phyloP scores from a whole-genome alignment of 139 green algal species.

The Coelastrella sp. region DNA sequence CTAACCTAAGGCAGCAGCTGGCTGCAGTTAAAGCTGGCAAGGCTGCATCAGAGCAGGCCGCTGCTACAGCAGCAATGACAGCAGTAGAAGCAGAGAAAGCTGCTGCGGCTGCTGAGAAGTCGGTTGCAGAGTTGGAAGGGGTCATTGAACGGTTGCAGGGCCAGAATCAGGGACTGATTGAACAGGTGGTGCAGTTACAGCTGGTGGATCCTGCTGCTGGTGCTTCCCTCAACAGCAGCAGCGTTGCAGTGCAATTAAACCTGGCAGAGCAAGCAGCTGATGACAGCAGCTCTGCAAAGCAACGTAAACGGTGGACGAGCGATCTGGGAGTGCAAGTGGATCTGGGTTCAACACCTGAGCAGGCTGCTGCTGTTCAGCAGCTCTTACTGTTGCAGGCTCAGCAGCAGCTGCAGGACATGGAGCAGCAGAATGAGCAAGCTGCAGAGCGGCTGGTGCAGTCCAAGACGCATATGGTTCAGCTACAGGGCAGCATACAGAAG shows the following conservation, averaged over 20 bases:
- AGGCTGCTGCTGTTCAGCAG: constrained; percentile 41
- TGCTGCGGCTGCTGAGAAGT: not conserved
- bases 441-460: constrained; percentile 1
- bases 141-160: not conserved
- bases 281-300: not conserved
- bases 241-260: not conserved
- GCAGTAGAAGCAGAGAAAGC: not conserved
- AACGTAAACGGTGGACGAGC: not conserved
- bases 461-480: not conserved
- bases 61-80: not conserved
- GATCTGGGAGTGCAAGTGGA: constrained; percentile 5
- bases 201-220: constrained; percentile 10
- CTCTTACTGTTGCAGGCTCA: constrained; percentile 38
- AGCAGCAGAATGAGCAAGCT: constrained; percentile 36
- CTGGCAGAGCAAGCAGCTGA: not conserved
- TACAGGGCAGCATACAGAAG: constrained; percentile 12
- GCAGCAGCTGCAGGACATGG: constrained; percentile 44
- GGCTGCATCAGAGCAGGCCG: not conserved
- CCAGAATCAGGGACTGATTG: constrained; percentile 24
- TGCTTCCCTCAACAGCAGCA: not conserved
- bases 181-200: constrained; percentile 36
- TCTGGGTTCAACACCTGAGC: not conserved
- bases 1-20: not conserved
- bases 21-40: not conserved
- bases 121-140: not conserved